phyloP scores from a whole-genome alignment of 306 rosid species.

The Sindora glabra region DNA sequence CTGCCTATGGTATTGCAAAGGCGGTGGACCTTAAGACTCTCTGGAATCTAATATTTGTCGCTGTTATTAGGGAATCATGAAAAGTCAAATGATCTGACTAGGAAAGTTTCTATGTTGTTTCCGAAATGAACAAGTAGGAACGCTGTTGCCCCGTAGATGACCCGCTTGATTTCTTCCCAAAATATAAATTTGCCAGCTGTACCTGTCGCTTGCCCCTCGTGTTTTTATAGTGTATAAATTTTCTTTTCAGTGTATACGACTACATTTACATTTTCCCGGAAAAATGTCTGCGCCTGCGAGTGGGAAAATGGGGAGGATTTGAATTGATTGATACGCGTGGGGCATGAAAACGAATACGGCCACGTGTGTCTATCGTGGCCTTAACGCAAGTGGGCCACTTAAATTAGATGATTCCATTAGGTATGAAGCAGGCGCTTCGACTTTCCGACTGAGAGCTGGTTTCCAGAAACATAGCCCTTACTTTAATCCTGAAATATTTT shows the following conservation, averaged over 20 bases:
- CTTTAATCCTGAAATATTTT: too few species aligned
- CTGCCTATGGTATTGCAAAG: constrained; percentile 21
- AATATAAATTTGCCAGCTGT: constrained; percentile 16
- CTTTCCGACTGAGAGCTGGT: too few species aligned
- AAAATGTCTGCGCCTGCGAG: too few species aligned
- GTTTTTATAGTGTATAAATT: too few species aligned
- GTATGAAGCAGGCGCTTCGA: constrained; percentile 22
- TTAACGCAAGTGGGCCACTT: constrained; percentile 21
- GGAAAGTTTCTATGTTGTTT: constrained; percentile 19
- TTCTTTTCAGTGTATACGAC: too few species aligned
- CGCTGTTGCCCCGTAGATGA: too few species aligned
- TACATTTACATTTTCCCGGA: background rate
- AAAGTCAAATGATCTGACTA: constrained; percentile 30
- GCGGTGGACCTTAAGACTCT: constrained; percentile 4
- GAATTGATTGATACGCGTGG: constrained; percentile 12
- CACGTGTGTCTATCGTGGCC: constrained; percentile 26
- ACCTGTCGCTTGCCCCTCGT: background rate
- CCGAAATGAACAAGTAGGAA: constrained; percentile 14
- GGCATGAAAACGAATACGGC: background rate
- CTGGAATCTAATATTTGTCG: constrained; percentile 24
- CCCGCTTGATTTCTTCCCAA: constrained; percentile 8
- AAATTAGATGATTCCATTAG: constrained; percentile 19
- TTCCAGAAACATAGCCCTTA: too few species aligned
- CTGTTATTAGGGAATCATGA: constrained; percentile 13
- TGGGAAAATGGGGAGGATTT: background rate